Evolutionary conservation across 345 rosid species (phyloP), one percentile per base, ranked within the genome.

Genomic region (Populus simonii): DNA sequence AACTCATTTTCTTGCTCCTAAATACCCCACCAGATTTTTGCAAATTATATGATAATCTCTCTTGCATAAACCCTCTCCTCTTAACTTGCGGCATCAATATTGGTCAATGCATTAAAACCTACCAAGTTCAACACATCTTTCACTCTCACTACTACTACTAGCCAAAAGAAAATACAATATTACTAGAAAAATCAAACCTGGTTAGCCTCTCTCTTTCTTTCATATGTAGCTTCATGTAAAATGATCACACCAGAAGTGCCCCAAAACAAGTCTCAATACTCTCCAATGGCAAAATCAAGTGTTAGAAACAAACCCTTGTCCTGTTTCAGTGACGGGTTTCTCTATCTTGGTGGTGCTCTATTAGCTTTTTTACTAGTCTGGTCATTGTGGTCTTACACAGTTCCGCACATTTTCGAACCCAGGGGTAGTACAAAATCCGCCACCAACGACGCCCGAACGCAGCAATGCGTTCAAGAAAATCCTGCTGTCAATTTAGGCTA

Each of bases 331-430:
- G 96, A 92, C 61, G 85, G 71, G 25, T 89, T 82, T 79, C 83
- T 88, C 73, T 92, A 84, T 80, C 81, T 93, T 25, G 92, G 88
- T 20, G 90, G 90, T 17, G 94, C 88, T n/a, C 79, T 91, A 18
- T 75, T 89, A 71, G 89, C 91, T 33, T 84, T 91, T n/a, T 68
- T 96, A 1, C 79, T 96, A n/a, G 85, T 96, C 1, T 88, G 91
- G 92, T 90, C 93, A 51, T 84, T 88, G 82, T 90, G 92, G 84
- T 88, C 91, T 23, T 85, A 84, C 77, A 78, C 86, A 43, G 80
- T 49, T 49, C 55, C 80, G 8, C 78, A 76, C 20, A 73, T 43
- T 35, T 72, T 80, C 35, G 82, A 75, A 25, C 12, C 81, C 20
- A 39, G 66, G 18, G 36, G 79, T 9, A n/a, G 16, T n/a, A 59